Percentiles rank a stretch among this genome's conserved stretches.
These are phyloP conservation scores for Xanthoconium separans DNA, from an alignment of 1,284 basidiomycete species.

Conservation along the genomic window DNA sequence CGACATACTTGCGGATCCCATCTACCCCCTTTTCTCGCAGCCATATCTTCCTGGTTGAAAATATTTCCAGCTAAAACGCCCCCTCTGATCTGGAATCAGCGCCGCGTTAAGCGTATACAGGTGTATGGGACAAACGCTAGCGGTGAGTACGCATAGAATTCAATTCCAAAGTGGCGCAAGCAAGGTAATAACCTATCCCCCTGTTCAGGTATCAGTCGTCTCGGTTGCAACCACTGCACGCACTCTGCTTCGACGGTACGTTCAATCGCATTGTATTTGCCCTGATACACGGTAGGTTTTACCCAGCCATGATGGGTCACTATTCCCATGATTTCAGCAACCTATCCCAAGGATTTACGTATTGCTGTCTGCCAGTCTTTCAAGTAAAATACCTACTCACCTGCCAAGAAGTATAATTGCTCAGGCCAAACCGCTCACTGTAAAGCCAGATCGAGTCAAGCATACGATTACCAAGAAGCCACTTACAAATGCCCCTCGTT, in stretches of 20 bases:
- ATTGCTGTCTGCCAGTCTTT: background rate
- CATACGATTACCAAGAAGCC: background rate
- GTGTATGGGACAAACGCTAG: conserved; percentile 20
- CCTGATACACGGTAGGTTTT: conserved; percentile 29
- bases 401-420: conserved; percentile 46
- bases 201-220: conserved; percentile 2
- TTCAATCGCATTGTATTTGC: conserved; percentile 43
- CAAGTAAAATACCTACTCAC: conserved; percentile 18
- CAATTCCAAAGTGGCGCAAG: conserved; percentile 59
- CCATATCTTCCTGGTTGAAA: conserved; percentile 10
- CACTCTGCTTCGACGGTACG: conserved; percentile 44
- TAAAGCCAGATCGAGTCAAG: conserved; percentile 21
- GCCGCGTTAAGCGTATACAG: background rate
- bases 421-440: conserved; percentile 44
- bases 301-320: conserved; percentile 35
- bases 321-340: conserved; percentile 38
- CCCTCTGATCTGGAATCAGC: conserved; percentile 4
- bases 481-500: conserved; percentile 42
- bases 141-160: conserved; percentile 61
- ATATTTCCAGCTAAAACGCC: conserved; percentile 17
- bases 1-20: conserved; percentile 18
- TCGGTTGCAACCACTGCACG: background rate
- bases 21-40: conserved; percentile 10
- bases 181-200: conserved; percentile 53
- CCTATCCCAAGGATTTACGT: conserved; percentile 16